Percentiles rank a stretch among this genome's conserved stretches.
Conservation (phyloP, 306 rosid species). For the Ochetophila trinervis region DNA sequence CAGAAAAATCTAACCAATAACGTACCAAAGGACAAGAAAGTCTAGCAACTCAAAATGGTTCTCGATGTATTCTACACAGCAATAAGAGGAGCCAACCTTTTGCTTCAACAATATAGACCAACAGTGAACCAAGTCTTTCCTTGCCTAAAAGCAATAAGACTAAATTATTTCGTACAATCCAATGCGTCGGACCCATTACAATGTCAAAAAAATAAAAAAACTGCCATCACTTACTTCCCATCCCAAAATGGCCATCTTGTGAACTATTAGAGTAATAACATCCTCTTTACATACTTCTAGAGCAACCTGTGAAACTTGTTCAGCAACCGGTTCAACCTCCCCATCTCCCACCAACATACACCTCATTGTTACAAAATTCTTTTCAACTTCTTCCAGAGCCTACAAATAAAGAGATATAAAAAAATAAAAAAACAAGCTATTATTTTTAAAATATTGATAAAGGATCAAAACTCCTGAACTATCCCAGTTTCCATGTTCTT, state of each 20-base stretch:
- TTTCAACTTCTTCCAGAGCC: constrained; percentile 96
- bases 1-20: constrained; percentile 12
- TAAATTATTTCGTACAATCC: constrained; percentile 29
- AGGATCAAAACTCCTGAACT: no score
- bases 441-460: no score
- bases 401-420: constrained; percentile 18
- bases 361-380: constrained; percentile 76
- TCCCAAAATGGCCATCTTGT: constrained; percentile 74
- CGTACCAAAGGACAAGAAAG: constrained; percentile 89
- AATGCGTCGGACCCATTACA: constrained; percentile 18
- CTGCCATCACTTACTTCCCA: constrained; percentile 89
- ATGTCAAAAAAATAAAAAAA: constrained; percentile 2
- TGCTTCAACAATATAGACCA: constrained; percentile 90
- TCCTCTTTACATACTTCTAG: constrained; percentile 85
- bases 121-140: constrained; percentile 85
- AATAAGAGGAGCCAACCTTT: constrained; percentile 56
- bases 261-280: constrained; percentile 65
- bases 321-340: constrained; percentile 74
- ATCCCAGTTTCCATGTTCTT: no score
- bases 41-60: constrained; percentile 74
- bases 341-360: constrained; percentile 85
- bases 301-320: constrained; percentile 72
- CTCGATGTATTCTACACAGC: constrained; percentile 73
- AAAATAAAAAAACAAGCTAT: no score
- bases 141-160: constrained; percentile 58